Evolutionary conservation across 176 grass and related monocot genomes (phyloP).

Genomic region (Oryza meridionalis): DNA sequence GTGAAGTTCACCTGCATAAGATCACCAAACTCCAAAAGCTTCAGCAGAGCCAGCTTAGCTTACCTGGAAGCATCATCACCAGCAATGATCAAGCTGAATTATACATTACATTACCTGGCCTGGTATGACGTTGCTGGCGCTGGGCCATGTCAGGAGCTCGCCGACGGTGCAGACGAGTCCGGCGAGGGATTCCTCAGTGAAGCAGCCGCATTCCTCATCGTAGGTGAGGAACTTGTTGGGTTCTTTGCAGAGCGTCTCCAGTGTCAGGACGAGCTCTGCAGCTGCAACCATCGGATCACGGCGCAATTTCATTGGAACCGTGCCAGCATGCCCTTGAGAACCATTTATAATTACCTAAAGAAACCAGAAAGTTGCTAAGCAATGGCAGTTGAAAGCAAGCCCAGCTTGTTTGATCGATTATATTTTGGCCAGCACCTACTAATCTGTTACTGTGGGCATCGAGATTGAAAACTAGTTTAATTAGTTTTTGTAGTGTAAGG

Average conservation of each 20-base stretch:
- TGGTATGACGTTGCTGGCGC: conserved; percentile 95
- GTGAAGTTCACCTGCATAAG: conserved; percentile 82
- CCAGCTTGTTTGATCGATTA: neutral
- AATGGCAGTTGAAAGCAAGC: neutral
- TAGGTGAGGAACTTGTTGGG: conserved; percentile 62
- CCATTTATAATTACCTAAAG: conserved; percentile 81
- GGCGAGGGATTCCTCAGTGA: conserved; percentile 65
- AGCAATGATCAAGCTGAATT: neutral
- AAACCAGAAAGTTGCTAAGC: neutral
- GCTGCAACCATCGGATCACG: conserved; percentile 94
- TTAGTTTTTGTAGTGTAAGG: neutral
- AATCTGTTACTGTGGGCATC: neutral
- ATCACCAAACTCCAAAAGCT: neutral
- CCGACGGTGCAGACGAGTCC: conserved; percentile 96
- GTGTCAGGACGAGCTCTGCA: conserved; percentile 83
- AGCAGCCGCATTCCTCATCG: conserved; percentile 63
- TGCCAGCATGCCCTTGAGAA: conserved; percentile 90
- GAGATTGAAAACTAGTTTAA: neutral
- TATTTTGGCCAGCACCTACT: neutral
- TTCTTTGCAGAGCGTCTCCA: conserved; percentile 84
- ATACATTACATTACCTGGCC: conserved; percentile 65
- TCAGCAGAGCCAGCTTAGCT: neutral
- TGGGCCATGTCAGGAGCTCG: conserved; percentile 83
- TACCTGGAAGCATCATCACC: neutral
- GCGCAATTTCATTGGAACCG: conserved; percentile 94